phyloP scores from a whole-genome alignment of 139 green algal species.

The Chlorella sp. region DNA sequence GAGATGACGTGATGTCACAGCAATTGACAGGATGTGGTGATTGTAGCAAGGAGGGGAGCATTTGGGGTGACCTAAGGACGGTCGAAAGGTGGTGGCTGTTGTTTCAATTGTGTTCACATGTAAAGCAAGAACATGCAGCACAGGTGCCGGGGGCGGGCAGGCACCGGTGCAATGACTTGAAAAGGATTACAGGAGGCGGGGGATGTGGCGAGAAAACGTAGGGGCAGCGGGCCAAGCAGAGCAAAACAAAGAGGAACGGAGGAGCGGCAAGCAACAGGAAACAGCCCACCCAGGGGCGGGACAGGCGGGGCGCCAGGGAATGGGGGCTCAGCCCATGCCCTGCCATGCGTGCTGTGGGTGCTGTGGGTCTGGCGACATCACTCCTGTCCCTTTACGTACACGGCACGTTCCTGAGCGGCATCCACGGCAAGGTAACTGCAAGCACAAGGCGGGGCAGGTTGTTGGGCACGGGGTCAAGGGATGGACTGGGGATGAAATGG shows the following conservation, averaged over 20 bases:
- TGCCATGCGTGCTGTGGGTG: background rate
- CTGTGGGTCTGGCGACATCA: background rate
- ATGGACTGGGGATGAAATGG: background rate
- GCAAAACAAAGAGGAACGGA: background rate
- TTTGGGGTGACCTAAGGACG: no score
- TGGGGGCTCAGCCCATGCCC: background rate
- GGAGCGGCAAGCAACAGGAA: background rate
- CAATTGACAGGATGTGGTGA: no score
- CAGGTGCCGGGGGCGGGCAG: no score
- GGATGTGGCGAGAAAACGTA: background rate
- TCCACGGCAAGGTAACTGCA: conserved; percentile 22
- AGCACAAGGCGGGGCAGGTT: background rate
- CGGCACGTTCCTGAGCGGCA: conserved; percentile 13
- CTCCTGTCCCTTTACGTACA: background rate
- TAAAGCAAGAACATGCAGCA: no score
- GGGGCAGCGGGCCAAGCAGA: background rate
- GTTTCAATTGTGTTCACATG: no score
- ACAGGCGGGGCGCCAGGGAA: no score
- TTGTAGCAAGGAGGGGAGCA: no score
- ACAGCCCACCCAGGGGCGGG: background rate
- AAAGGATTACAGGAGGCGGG: no score
- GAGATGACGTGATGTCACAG: no score
- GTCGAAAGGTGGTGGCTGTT: no score
- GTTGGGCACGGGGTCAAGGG: no score
- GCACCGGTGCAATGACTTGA: no score